phyloP scores from a whole-genome alignment of 2,329 filamentous ascomycete species.

The Aspergillus luchuensis region DNA sequence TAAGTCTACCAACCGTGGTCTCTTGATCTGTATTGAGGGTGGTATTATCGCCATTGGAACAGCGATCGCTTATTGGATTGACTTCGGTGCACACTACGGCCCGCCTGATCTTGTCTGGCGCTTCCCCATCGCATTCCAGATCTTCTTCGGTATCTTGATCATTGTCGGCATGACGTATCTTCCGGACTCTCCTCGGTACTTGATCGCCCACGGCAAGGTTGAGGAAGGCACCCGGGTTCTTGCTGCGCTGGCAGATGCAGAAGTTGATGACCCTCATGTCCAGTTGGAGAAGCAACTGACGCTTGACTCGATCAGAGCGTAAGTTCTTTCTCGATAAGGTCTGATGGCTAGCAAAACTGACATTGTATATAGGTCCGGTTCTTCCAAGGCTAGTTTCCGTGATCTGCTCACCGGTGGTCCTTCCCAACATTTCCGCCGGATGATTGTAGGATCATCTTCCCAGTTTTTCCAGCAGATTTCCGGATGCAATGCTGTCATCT shows the following conservation, averaged over 20 bases:
- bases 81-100: constrained; percentile 19
- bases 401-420: constrained; percentile 19
- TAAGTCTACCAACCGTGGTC: constrained; percentile 22
- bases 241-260: constrained; percentile 14
- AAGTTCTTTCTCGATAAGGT: neutral
- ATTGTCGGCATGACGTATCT: constrained; percentile 21
- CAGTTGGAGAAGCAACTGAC: constrained; percentile 17
- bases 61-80: constrained; percentile 23
- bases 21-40: constrained; percentile 23
- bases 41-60: constrained; percentile 22
- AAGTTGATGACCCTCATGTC: constrained; percentile 14
- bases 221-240: constrained; percentile 18
- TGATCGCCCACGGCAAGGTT: constrained; percentile 20
- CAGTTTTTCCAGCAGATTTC: constrained; percentile 20
- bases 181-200: constrained; percentile 21
- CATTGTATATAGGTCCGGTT: constrained; percentile 5
- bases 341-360: neutral
- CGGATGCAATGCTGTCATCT: constrained; percentile 22
- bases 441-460: constrained; percentile 17
- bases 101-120: constrained; percentile 19
- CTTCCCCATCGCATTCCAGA: constrained; percentile 24
- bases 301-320: constrained; percentile 18
- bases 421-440: constrained; percentile 19
- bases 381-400: constrained; percentile 6
- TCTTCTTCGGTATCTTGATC: constrained; percentile 22